Evolutionary conservation across 1,139 yeast genomes (phyloP).

Genomic region (Wickerhamiella infanticola): DNA sequence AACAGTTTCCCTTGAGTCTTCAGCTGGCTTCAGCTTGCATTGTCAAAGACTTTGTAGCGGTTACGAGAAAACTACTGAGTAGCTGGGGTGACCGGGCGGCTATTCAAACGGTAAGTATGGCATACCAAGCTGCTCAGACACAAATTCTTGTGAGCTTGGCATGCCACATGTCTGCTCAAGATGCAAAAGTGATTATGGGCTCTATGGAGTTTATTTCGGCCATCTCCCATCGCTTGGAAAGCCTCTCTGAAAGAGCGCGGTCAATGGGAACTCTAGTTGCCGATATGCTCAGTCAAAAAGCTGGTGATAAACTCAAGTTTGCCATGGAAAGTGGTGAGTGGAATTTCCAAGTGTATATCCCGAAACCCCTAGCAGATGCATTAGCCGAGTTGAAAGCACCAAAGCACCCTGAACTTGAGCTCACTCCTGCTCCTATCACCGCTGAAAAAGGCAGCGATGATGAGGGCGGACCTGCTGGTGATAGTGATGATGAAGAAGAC

Average conservation of each 20-base stretch:
- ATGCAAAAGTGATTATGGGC: constrained; percentile 6
- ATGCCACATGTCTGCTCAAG: constrained; percentile 3
- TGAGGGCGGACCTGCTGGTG: constrained; percentile 36
- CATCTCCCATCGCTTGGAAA: constrained; percentile 12
- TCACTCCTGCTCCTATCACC: neutral
- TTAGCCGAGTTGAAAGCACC: neutral
- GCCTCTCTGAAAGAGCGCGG: constrained; percentile 10
- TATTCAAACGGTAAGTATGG: constrained; percentile 4
- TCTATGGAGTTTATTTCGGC: constrained; percentile 9
- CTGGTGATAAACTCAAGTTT: constrained; percentile 14
- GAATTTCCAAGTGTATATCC: constrained; percentile 1
- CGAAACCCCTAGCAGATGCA: constrained; percentile 1
- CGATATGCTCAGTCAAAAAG: constrained; percentile 11
- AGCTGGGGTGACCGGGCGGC: constrained; percentile 10
- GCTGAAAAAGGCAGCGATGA: constrained; percentile 17
- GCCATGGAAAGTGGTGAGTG: constrained; percentile 10
- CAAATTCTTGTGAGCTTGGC: constrained; percentile 12
- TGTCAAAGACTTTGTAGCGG: constrained; percentile 4
- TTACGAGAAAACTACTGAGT: neutral
- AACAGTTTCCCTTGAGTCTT: neutral
- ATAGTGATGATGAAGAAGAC: constrained; percentile 24
- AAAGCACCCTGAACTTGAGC: neutral
- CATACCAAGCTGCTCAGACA: constrained; percentile 11
- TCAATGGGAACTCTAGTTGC: constrained; percentile 15
- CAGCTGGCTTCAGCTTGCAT: constrained; percentile 11